A percentile compares a stretch with the other conserved stretches of the same genome.
phyloP scores from a whole-genome alignment of 2,329 filamentous ascomycete species.

The Fusarium xyrophilum region DNA sequence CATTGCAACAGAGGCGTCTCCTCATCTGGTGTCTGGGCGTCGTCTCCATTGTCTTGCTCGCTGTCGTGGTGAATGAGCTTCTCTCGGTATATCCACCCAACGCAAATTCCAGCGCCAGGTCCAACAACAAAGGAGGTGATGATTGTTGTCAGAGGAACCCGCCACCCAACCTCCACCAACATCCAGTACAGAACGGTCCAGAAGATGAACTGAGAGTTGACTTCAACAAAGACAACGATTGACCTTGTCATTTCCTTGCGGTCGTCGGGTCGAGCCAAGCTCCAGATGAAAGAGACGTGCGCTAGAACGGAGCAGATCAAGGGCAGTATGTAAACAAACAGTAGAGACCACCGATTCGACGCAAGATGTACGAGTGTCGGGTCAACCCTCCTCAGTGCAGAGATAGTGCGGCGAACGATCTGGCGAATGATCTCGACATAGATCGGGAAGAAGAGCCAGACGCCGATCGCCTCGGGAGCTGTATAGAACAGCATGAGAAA shows the following conservation, averaged over 20 bases:
- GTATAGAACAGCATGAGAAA: constrained; percentile 54
- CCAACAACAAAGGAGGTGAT: constrained; percentile 45
- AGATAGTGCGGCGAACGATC: constrained; percentile 43
- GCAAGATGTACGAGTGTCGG: constrained; percentile 53
- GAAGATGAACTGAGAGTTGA: constrained; percentile 54
- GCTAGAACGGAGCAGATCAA: constrained; percentile 52
- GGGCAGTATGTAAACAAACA: constrained; percentile 55
- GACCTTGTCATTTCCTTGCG: constrained; percentile 58
- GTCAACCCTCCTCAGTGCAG: constrained; percentile 38
- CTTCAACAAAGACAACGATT: constrained; percentile 54
- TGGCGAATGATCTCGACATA: constrained; percentile 55
- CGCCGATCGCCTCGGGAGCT: constrained; percentile 47
- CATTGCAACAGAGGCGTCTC: constrained; percentile 46
- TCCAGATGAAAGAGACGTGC: constrained; percentile 53
- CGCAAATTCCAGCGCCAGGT: constrained; percentile 49
- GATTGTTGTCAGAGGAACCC: constrained; percentile 46
- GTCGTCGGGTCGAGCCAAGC: constrained; percentile 51
- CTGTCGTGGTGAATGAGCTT: constrained; percentile 42
- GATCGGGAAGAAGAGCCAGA: constrained; percentile 62
- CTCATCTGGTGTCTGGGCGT: constrained; percentile 36
- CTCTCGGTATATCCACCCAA: constrained; percentile 52
- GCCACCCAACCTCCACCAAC: constrained; percentile 58
- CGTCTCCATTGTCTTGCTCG: constrained; percentile 13
- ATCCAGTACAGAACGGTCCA: constrained; percentile 62
- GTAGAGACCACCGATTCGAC: constrained; percentile 48